Evolutionary conservation across 352 stramenopile genomes (phyloP), one percentile per base, ranked within the genome.

Genomic region (Nothophytophthora sp.): DNA sequence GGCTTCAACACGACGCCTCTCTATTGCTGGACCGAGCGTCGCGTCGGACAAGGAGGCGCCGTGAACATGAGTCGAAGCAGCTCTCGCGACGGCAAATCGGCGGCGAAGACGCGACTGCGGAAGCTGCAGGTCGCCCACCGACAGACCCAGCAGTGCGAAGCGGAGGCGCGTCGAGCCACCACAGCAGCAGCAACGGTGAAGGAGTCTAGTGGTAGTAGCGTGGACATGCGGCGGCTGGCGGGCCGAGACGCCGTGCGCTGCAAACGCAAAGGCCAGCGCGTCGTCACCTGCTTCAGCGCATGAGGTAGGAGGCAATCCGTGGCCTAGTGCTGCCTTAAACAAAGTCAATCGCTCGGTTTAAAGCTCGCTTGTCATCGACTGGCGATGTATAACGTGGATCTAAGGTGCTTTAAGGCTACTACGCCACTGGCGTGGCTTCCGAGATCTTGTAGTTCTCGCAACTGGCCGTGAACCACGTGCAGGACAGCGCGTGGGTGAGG

Each of bases 11-110:
- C 46, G 7, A 55, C 28, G 13, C 47, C 67, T 1, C 70, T 41
- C 33, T 53, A 71, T 47, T 24, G 39, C 15, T 55, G 55, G 35
- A 63, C 54, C 8, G 69, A 79, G 61, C 57, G 62, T 6, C 53
- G 57, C 12, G n/a, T 47, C 4, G 68, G 52, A 12, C 13, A 42
- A 29, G 66, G 58, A 28, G 49, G 49, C 39, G 49, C 46, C 13
- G 57, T 73, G 1, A 12, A 45, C 8, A 68, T 79, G 55, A 46
- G 5, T 13, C 61, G 22, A 45, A 52, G 25, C 23, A 59, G 41
- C 15, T 46, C 27, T 59, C 51, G 57, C 12, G 62, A 65, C 40
- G 52, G 57, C 24, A 35, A 33, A 20, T 47, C 37, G 29, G 25
- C 52, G 29, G 36, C 34, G 18, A 50, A 37, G 30, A 19, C 50